Percentiles rank a stretch among this genome's conserved stretches.
These are phyloP conservation scores for Sarocladiaceae sp. DNA, from an alignment of 2,329 filamentous ascomycete species.

Conservation along the genomic window DNA sequence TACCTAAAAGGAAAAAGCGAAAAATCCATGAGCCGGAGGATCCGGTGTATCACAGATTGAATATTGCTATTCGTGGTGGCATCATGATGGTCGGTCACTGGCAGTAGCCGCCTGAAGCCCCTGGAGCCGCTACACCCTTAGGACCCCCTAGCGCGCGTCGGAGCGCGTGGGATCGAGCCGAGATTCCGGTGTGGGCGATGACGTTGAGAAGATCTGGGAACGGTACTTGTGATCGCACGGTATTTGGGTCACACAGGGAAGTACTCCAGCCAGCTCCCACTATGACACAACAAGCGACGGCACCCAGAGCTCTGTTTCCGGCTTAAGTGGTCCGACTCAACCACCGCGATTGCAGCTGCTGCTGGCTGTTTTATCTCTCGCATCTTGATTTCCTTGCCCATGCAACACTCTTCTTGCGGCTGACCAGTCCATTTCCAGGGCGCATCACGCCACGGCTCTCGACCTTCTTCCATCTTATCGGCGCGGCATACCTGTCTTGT, in stretches of 20 bases:
- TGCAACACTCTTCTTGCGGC: too few relatives aligned
- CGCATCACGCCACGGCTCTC: too few relatives aligned
- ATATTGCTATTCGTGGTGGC: background rate
- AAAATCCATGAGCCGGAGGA: too few relatives aligned
- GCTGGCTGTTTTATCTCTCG: background rate
- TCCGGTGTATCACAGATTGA: background rate
- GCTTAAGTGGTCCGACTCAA: background rate
- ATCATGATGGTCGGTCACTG: too few relatives aligned
- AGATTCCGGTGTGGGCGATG: slow-evolving; percentile 1
- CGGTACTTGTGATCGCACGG: background rate
- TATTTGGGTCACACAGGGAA: background rate
- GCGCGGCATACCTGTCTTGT: too few relatives aligned
- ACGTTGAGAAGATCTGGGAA: background rate
- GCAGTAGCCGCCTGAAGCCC: background rate
- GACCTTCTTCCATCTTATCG: too few relatives aligned
- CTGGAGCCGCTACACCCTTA: slow-evolving; percentile 1
- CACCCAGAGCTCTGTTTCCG: slow-evolving; percentile 5
- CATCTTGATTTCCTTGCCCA: too few relatives aligned
- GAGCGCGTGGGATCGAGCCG: background rate
- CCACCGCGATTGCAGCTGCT: background rate
- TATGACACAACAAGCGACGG: background rate
- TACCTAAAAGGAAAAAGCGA: too few relatives aligned
- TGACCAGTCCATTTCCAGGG: too few relatives aligned
- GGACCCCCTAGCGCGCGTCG: too few relatives aligned
- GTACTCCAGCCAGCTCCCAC: background rate